phyloP scores from a whole-genome alignment of 148 eudicot species.

The Gaultheria prostrata region DNA sequence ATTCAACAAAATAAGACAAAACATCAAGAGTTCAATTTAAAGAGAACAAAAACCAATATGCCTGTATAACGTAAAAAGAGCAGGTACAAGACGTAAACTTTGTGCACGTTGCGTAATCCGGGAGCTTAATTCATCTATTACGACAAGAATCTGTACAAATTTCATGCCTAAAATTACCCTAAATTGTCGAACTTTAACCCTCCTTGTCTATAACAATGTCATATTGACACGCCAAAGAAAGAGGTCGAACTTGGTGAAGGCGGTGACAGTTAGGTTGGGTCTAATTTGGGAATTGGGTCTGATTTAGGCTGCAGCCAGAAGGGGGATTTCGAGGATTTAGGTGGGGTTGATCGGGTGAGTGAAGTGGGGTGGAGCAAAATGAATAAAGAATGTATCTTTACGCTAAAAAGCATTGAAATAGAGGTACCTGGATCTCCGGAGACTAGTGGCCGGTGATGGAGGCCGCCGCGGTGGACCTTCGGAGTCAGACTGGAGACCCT shows the following conservation, averaged over 20 bases:
- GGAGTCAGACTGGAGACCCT: neutral
- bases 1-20: neutral
- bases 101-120: neutral
- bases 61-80: neutral
- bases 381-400: too few species aligned
- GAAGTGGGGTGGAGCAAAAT: too few species aligned
- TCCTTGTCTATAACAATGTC: neutral
- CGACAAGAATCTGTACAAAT: neutral
- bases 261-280: too few species aligned
- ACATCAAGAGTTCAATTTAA: neutral
- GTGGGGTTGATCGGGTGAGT: too few species aligned
- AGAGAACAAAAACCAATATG: neutral
- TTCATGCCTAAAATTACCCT: neutral
- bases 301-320: too few species aligned
- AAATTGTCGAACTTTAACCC: too few species aligned
- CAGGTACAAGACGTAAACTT: neutral
- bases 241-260: neutral
- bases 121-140: neutral
- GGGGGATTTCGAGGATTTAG: too few species aligned
- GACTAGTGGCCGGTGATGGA: neutral
- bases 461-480: neutral
- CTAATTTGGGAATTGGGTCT: too few species aligned
- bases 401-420: too few species aligned
- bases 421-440: too few species aligned
- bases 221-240: neutral